Conservation (phyloP, 306 rosid species). For the Casuarina glauca region DNA sequence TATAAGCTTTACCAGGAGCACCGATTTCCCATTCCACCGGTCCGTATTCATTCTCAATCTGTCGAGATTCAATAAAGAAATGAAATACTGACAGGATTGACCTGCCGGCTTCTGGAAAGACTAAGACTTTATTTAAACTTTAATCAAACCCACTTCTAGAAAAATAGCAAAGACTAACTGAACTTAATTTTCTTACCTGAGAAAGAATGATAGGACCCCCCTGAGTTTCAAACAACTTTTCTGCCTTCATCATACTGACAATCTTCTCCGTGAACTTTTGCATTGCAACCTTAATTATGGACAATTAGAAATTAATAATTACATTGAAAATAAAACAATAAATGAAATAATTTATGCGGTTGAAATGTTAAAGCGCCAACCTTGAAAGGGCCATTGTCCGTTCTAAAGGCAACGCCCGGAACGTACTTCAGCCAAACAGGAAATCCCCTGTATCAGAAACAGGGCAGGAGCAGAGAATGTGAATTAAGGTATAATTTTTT, state of each 20-base stretch:
- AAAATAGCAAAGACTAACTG: not conserved
- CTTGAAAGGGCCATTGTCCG: conserved; percentile 91
- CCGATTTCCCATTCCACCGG: conserved; percentile 92
- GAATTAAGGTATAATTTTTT: not conserved
- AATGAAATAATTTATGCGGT: not conserved
- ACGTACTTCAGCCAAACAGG: conserved; percentile 97
- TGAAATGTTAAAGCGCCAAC: conserved; percentile 32
- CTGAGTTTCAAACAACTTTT: conserved; percentile 72
- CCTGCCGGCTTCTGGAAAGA: not conserved
- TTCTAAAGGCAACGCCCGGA: conserved; percentile 82
- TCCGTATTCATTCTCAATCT: conserved; percentile 96
- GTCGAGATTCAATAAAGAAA: conserved; percentile 28
- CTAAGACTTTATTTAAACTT: not conserved
- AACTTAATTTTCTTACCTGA: conserved; percentile 49
- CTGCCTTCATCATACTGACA: conserved; percentile 82
- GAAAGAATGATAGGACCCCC: conserved; percentile 96
- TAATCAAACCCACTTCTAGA: conserved; percentile 23
- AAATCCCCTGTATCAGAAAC: conserved; percentile 68
- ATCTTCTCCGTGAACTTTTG: conserved; percentile 77
- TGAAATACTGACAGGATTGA: not conserved
- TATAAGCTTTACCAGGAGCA: conserved; percentile 81
- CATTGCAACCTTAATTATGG: conserved; percentile 72
- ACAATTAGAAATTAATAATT: conserved; percentile 15
- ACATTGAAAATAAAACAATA: not conserved
- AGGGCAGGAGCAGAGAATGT: conserved; percentile 42